Conservation (phyloP, 2,329 filamentous ascomycete genomes). For the Penicillium sp. region DNA sequence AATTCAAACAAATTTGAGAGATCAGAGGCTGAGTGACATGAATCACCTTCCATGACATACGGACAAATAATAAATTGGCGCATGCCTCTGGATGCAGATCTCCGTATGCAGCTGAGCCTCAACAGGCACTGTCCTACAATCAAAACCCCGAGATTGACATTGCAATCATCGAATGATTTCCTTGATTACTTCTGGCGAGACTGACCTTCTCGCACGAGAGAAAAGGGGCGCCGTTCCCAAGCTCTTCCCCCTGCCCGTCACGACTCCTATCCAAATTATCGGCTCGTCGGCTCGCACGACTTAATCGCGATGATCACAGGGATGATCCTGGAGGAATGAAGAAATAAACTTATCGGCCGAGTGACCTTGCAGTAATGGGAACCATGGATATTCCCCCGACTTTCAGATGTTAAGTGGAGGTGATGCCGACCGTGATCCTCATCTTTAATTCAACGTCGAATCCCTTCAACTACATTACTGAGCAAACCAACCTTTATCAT, state of each 20-base stretch:
- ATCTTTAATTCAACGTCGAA: background rate
- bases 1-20: too few species aligned
- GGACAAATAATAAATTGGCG: too few species aligned
- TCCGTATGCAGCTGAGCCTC: background rate
- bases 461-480: background rate
- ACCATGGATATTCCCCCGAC: background rate
- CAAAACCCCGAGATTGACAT: background rate
- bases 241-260: background rate
- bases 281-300: background rate
- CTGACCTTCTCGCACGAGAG: background rate
- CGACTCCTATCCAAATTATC: background rate
- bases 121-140: background rate
- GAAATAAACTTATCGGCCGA: constrained; percentile 15
- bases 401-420: background rate
- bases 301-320: background rate
- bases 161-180: background rate
- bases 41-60: too few species aligned
- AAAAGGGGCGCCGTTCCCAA: background rate
- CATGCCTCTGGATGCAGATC: background rate
- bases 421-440: background rate
- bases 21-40: too few species aligned
- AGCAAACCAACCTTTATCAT: too few species aligned
- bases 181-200: background rate
- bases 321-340: background rate
- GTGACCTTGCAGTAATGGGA: background rate